Evolutionary conservation across 345 rosid species (phyloP).

Genomic region (Euphorbia peplus): DNA sequence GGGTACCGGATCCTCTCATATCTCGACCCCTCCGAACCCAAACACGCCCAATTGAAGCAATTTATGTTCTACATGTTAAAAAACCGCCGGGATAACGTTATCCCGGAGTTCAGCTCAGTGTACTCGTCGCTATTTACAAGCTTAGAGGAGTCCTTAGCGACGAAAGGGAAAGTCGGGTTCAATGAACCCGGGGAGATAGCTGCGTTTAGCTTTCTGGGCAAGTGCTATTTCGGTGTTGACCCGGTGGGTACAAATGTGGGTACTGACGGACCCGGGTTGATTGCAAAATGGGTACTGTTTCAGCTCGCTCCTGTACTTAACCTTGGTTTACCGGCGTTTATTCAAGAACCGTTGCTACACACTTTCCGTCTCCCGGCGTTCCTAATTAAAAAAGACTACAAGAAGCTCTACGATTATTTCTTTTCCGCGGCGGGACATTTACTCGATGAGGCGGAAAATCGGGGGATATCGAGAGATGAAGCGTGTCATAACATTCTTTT

Average conservation of each 20-base stretch:
- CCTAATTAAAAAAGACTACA: constrained; percentile 61
- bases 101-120: constrained; percentile 67
- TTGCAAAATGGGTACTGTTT: constrained; percentile 67
- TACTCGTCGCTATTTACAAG: constrained; percentile 48
- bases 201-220: constrained; percentile 64
- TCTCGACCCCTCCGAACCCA: constrained; percentile 82
- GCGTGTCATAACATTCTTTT: constrained; percentile 79
- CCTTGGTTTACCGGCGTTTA: constrained; percentile 52
- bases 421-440: constrained; percentile 42
- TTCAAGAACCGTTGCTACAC: constrained; percentile 60
- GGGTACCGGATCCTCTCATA: constrained; percentile 76
- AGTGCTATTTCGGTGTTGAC: constrained; percentile 48
- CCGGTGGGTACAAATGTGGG: constrained; percentile 61
- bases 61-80: constrained; percentile 63
- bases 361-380: constrained; percentile 56
- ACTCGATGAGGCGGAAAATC: constrained; percentile 64
- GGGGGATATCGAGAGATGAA: constrained; percentile 74
- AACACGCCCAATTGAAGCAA: constrained; percentile 64
- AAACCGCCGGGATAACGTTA: constrained; percentile 47
- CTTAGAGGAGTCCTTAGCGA: constrained; percentile 52
- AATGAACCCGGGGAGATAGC: constrained; percentile 49
- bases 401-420: constrained; percentile 75
- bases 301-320: constrained; percentile 52
- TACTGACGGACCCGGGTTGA: constrained; percentile 54
- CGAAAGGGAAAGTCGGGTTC: constrained; percentile 59